phyloP scores from a whole-genome alignment of 2,329 filamentous ascomycete genomes.

The Coleophoma eucalyptorum region DNA sequence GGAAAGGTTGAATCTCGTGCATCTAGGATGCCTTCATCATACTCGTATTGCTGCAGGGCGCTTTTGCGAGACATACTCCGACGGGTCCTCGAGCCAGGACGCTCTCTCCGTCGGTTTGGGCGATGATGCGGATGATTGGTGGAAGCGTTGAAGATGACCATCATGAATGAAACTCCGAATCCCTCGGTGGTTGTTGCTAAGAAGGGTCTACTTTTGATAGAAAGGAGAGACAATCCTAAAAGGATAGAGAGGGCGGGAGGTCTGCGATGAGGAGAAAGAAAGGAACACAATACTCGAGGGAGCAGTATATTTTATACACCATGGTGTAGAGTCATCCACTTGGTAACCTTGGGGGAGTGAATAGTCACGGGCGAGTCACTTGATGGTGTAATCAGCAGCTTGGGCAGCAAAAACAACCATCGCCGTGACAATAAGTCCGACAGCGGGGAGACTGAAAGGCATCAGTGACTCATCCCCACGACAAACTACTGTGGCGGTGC shows the following conservation, averaged over 20 bases:
- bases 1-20: conserved; percentile 18
- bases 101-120: conserved; percentile 25
- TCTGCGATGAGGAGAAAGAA: conserved; percentile 16
- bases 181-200: neutral
- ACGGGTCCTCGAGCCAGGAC: conserved; percentile 25
- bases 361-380: neutral
- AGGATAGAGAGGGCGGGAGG: conserved; percentile 13
- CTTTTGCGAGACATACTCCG: conserved; percentile 21
- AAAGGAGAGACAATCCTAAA: conserved; percentile 6
- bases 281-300: conserved; percentile 4
- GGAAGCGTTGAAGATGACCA: conserved; percentile 16
- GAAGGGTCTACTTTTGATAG: neutral
- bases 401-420: neutral
- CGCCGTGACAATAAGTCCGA: neutral
- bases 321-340: conserved; percentile 10
- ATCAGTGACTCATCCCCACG: too few species aligned
- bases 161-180: conserved; percentile 3
- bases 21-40: conserved; percentile 19
- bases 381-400: neutral
- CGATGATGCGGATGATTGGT: conserved; percentile 20
- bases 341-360: neutral
- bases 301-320: conserved; percentile 14
- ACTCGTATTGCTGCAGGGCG: conserved; percentile 14
- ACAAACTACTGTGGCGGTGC: too few species aligned
- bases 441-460: neutral